phyloP scores from a whole-genome alignment of 306 rosid species.

The Sindora glabra region DNA sequence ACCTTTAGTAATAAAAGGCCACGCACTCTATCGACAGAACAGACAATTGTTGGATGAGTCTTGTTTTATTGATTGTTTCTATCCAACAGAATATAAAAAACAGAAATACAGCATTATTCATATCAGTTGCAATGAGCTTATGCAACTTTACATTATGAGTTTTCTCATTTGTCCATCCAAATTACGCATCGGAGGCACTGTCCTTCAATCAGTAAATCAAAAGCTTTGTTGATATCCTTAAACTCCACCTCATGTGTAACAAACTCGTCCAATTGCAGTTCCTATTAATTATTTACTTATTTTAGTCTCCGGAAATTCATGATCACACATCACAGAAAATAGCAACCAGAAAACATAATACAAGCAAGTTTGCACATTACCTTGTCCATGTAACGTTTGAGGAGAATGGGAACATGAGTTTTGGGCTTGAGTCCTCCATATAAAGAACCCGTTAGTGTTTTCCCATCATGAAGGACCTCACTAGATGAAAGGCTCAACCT shows the following conservation, averaged over 20 bases:
- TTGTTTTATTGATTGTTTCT: too few species aligned
- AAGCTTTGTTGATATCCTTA: constrained; percentile 73
- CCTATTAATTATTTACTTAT: constrained; percentile 25
- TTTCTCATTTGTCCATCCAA: constrained; percentile 52
- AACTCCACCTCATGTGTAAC: constrained; percentile 62
- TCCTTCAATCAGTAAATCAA: constrained; percentile 57
- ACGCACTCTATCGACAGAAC: too few species aligned
- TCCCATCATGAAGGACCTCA: constrained; percentile 53
- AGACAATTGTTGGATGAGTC: too few species aligned
- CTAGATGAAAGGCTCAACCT: constrained; percentile 24
- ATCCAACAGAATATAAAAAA: constrained; percentile 11
- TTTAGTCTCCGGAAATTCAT: neutral
- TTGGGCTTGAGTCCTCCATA: constrained; percentile 85
- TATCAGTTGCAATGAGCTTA: neutral
- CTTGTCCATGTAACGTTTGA: constrained; percentile 68
- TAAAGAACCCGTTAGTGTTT: constrained; percentile 55
- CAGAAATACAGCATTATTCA: neutral
- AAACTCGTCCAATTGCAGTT: constrained; percentile 68
- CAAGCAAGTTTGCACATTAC: constrained; percentile 25
- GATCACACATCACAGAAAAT: neutral
- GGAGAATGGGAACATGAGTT: constrained; percentile 59
- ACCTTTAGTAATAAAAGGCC: too few species aligned
- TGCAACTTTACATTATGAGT: constrained; percentile 6
- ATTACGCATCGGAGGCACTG: constrained; percentile 59
- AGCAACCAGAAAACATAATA: neutral